A percentile compares a stretch with the other conserved stretches of the same genome.
Conservation (phyloP, 495 filamentous ascomycete species). For the Lophiotrema nucula region DNA sequence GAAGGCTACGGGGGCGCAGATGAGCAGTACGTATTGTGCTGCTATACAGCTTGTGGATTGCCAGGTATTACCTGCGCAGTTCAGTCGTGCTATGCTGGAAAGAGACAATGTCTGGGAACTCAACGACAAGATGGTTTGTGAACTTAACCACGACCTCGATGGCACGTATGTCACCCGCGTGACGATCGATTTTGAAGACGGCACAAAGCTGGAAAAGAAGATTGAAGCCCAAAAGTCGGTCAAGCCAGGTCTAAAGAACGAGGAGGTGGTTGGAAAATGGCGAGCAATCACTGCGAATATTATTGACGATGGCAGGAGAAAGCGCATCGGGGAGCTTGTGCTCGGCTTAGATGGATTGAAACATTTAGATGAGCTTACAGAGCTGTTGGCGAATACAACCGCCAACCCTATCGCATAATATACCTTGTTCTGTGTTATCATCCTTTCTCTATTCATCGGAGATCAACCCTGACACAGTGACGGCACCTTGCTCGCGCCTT, state of each 20-base stretch:
- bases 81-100: slow-evolving; percentile 39
- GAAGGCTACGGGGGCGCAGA: slow-evolving; percentile 45
- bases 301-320: slow-evolving; percentile 34
- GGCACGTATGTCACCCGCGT: slow-evolving; percentile 4
- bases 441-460: too few species aligned
- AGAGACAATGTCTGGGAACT: slow-evolving; percentile 45
- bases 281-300: slow-evolving; percentile 35
- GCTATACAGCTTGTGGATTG: slow-evolving; percentile 46
- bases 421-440: too few species aligned
- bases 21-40: slow-evolving; percentile 46
- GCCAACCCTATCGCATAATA: not conserved
- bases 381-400: not conserved
- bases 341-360: not conserved
- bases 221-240: slow-evolving; percentile 35
- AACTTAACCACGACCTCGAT: slow-evolving; percentile 35
- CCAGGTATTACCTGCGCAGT: slow-evolving; percentile 42
- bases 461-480: slow-evolving; percentile 14
- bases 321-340: slow-evolving; percentile 37
- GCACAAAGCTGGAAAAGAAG: slow-evolving; percentile 22
- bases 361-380: not conserved
- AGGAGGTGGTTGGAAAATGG: slow-evolving; percentile 44
- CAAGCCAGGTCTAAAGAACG: slow-evolving; percentile 38
- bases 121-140: slow-evolving; percentile 43
- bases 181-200: slow-evolving; percentile 33
- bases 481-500: slow-evolving; percentile 21